Evolutionary conservation across 768 basidiomycete genomes (phyloP).

Genomic region (Lyophyllum shimeji): DNA sequence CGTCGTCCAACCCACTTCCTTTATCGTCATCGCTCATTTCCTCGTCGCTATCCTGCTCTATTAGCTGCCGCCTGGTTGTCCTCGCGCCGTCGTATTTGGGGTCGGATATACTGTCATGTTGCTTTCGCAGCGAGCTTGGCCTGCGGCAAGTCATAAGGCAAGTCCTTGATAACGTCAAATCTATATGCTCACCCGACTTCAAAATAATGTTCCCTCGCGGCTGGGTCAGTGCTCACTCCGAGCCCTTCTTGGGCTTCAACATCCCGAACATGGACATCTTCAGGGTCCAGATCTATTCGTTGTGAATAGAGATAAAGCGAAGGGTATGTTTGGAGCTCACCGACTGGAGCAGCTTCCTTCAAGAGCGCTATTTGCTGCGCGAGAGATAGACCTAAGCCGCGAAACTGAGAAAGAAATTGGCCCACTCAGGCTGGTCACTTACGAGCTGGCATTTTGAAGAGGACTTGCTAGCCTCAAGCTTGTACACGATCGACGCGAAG

Average conservation of each 20-base stretch:
- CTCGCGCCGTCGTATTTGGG: conserved; percentile 78
- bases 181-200: conserved; percentile 70
- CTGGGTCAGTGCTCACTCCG: conserved; percentile 26
- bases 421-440: background rate
- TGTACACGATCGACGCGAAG: background rate
- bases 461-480: background rate
- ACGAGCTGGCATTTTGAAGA: conserved; percentile 14
- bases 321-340: conserved; percentile 36
- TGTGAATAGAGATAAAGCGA: background rate
- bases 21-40: conserved; percentile 54
- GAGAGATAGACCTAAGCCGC: conserved; percentile 50
- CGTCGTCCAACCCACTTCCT: conserved; percentile 36
- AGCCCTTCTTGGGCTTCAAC: conserved; percentile 41
- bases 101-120: conserved; percentile 64
- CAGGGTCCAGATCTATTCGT: conserved; percentile 69
- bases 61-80: conserved; percentile 58
- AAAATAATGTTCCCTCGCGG: conserved; percentile 73
- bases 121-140: conserved; percentile 66
- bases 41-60: conserved; percentile 45
- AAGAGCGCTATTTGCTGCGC: conserved; percentile 84
- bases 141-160: conserved; percentile 33
- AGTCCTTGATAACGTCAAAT: background rate
- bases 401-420: background rate
- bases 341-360: conserved; percentile 65
- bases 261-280: conserved; percentile 60